Evolutionary conservation across 2,329 filamentous ascomycete genomes (phyloP), one percentile per base, ranked within the genome.

Genomic region (Epichloe sylvatica): DNA sequence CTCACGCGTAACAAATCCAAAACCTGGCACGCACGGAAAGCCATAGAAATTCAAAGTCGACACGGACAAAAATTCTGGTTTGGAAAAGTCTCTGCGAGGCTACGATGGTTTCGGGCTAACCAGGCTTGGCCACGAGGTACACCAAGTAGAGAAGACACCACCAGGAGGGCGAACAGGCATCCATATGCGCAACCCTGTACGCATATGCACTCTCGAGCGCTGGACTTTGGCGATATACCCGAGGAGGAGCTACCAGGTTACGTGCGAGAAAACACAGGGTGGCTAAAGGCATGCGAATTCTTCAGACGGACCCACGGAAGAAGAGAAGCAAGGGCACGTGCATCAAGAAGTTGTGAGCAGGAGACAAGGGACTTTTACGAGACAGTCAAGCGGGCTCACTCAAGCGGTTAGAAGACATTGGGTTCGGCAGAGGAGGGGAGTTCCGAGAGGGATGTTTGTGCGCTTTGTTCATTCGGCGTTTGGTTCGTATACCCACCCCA

Each of bases 41-140:
- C 69, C 35, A 56, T 59, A 1, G 76, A 81, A 51, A 78, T 81
- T 33, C 56, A 62, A 38, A 60, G 59, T 2, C 71, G 77, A 2
- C 70, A 70, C 4, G 66, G 64, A 3, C 67, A 73, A 17, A 81
- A 81, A 54, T 62, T 59, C 5, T 73, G 72, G 54, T 73, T 76
- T 44, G 75, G 76, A 19, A 69, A 67, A 51, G 70, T 67, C 0
- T 59, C 63, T 0, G 58, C 65, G 44, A 66, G 72, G 11, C 58
- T 68, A 53, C 65, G 58, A 30, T 64, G 62, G 53, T 54, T 64
- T 45, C 59, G 53, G 6, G 51, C 54, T 8, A 56, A 55, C 42
- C 55, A 62, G 47, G 21, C 36, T 15, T 8, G 35, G 30, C 42
- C 42, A 21, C 30, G 6, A 35, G 33, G 34, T 13, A 2, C n/a